phyloP scores from a whole-genome alignment of 2,329 filamentous ascomycete species.

The Decorospora gaudefroyi region DNA sequence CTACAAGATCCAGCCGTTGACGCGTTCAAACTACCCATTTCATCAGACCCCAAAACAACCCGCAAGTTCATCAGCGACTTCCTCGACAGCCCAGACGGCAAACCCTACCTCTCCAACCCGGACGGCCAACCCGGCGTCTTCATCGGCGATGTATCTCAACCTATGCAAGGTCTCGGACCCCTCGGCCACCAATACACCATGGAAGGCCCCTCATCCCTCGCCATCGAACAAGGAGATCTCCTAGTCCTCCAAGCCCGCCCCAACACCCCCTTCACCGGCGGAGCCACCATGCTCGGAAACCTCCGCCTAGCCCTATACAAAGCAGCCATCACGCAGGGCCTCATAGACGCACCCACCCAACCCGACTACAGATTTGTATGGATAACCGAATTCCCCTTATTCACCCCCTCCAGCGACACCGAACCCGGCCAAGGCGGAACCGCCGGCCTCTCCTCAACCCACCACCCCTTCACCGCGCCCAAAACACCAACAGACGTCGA shows the following conservation, averaged over 20 bases:
- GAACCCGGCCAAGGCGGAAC: slow-evolving; percentile 80
- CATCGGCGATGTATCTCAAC: slow-evolving; percentile 72
- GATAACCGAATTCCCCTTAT: slow-evolving; percentile 91
- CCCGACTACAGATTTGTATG: slow-evolving; percentile 72
- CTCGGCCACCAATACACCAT: slow-evolving; percentile 74
- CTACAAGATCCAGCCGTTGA: slow-evolving; percentile 73
- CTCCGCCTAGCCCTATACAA: slow-evolving; percentile 72
- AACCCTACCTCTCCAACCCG: slow-evolving; percentile 67
- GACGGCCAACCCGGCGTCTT: slow-evolving; percentile 82
- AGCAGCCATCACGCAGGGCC: slow-evolving; percentile 65
- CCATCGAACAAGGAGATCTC: slow-evolving; percentile 69
- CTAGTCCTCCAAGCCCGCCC: slow-evolving; percentile 80
- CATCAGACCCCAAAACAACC: slow-evolving; percentile 58
- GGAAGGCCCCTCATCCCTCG: slow-evolving; percentile 57
- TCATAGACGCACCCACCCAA: slow-evolving; percentile 57
- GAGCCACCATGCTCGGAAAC: slow-evolving; percentile 73
- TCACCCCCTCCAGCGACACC: slow-evolving; percentile 69
- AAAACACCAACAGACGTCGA: slow-evolving; percentile 72
- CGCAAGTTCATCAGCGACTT: slow-evolving; percentile 68
- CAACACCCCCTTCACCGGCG: slow-evolving; percentile 67
- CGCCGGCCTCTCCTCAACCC: slow-evolving; percentile 81
- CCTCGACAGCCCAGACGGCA: slow-evolving; percentile 66
- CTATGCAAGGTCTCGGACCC: slow-evolving; percentile 74
- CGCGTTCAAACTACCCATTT: slow-evolving; percentile 68
- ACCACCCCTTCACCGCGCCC: slow-evolving; percentile 95